Evolutionary conservation across 345 rosid genomes (phyloP), one percentile per base, ranked within the genome.

Genomic region (Eucalyptus dawsonii): DNA sequence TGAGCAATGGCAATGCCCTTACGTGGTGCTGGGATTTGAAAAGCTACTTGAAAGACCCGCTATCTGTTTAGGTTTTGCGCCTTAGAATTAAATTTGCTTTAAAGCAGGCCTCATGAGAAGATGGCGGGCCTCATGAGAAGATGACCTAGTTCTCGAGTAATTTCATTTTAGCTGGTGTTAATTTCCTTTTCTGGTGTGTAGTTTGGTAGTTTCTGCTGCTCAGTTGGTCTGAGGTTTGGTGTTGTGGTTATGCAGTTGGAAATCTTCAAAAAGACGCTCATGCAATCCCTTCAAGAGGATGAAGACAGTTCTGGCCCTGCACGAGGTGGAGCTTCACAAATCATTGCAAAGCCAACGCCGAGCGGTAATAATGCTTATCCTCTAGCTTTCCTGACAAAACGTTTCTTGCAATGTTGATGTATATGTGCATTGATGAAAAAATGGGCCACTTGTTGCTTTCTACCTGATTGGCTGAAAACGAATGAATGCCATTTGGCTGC

Each of bases 231-330:
- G 47, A 76, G 45, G 67, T 53, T 86, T 86, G 44, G 14, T 67
- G 72, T n/a, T 72, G 47, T n/a, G 76, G 62, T 34, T 21, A 29
- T 92, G 92, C 92, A 97, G 99, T 94, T 97, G 94, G 99, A 97
- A 90, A 94, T 95, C 58, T 97, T 97, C 87, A 95, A 96, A 91
- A 97, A 92, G 97, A 97, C 98, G 4, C 97, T 97, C 49, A 93
- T 97, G 99, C 96, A 89, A 92, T 97, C 99, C 80, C 98, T 97
- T 87, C 95, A 91, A 91, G 99, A 96, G 90, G 99, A 96, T 83
- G 99, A 94, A 40, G 98, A 96, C 51, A 87, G 92, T 92, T 91
- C 94, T 88, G 86, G 69, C 88, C 88, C 92, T 87, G 49, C 89
- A 88, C 96, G 93, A 97, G 92, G 90, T 86, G 97, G 93, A 92